Evolutionary conservation across 352 stramenopile genomes (phyloP).

Genomic region (Globisporangium nodosum): DNA sequence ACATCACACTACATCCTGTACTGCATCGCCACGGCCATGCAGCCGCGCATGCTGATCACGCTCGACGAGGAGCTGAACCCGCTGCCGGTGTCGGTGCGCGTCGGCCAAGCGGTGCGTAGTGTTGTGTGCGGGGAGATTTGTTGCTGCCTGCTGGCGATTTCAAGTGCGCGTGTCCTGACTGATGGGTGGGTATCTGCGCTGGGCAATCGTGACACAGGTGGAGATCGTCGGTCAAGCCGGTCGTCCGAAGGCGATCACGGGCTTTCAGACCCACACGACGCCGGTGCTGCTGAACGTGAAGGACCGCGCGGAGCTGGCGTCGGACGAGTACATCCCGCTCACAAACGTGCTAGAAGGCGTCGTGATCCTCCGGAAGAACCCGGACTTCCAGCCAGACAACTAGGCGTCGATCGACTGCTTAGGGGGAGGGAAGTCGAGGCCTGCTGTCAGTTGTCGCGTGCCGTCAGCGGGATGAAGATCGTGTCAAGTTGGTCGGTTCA

Average conservation of each 20-base stretch:
- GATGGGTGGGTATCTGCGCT: not conserved
- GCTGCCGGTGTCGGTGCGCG: constrained; percentile 95
- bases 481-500: not conserved
- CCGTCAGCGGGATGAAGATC: too few species aligned
- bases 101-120: constrained; percentile 93
- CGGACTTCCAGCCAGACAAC: constrained; percentile 83
- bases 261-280: constrained; percentile 99
- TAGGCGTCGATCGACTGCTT: constrained; percentile 20
- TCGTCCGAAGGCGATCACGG: constrained; percentile 99
- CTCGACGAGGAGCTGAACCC: constrained; percentile 96
- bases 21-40: constrained; percentile 96
- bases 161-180: not conserved
- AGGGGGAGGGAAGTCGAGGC: not conserved
- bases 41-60: constrained; percentile 98
- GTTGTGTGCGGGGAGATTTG: not conserved
- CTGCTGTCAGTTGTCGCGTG: not conserved
- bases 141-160: not conserved
- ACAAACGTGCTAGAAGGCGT: constrained; percentile 97
- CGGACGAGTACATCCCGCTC: constrained; percentile 95
- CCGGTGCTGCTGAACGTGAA: constrained; percentile 97
- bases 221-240: constrained; percentile 99
- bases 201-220: constrained; percentile 41
- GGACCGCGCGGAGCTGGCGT: constrained; percentile 97
- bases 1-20: constrained; percentile 99
- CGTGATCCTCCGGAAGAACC: constrained; percentile 98